Evolutionary conservation across 2,329 filamentous ascomycete species (phyloP).

Genomic region (Phialophora chinensis): DNA sequence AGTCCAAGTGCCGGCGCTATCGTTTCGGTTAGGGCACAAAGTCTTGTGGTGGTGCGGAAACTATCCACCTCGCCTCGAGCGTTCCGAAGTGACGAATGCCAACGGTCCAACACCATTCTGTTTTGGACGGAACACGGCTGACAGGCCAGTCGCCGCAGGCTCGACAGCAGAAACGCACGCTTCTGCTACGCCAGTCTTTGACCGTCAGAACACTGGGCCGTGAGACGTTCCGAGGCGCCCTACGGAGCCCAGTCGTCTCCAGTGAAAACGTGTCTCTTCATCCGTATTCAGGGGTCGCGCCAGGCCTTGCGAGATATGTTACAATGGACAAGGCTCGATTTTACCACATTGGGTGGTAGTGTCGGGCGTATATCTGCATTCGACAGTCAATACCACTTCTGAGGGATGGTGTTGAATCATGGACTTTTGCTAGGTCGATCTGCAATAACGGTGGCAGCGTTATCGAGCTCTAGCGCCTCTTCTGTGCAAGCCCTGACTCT

Average conservation of each 20-base stretch:
- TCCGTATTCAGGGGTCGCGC: background rate
- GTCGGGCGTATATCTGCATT: slow-evolving; percentile 10
- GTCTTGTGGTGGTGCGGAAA: background rate
- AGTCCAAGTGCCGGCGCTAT: slow-evolving; percentile 8
- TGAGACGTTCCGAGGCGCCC: background rate
- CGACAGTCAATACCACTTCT: background rate
- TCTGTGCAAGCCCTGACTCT: background rate
- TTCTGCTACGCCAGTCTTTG: background rate
- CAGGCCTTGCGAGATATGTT: background rate
- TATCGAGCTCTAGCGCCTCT: background rate
- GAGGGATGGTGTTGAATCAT: background rate
- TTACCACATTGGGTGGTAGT: slow-evolving; percentile 2
- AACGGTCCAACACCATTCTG: background rate
- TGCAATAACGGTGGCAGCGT: background rate
- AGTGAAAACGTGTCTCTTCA: background rate
- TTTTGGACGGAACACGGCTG: background rate
- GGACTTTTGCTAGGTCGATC: background rate
- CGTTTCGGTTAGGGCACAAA: slow-evolving; percentile 8
- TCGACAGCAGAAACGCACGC: background rate
- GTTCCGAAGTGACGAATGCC: slow-evolving; percentile 6
- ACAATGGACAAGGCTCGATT: background rate
- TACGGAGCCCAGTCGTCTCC: background rate
- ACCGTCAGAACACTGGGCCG: background rate
- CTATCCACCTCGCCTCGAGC: slow-evolving; percentile 16
- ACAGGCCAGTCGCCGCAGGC: slow-evolving; percentile 9